phyloP scores from a whole-genome alignment of 257 asterid genomes.

The Gardenia jasminoides region DNA sequence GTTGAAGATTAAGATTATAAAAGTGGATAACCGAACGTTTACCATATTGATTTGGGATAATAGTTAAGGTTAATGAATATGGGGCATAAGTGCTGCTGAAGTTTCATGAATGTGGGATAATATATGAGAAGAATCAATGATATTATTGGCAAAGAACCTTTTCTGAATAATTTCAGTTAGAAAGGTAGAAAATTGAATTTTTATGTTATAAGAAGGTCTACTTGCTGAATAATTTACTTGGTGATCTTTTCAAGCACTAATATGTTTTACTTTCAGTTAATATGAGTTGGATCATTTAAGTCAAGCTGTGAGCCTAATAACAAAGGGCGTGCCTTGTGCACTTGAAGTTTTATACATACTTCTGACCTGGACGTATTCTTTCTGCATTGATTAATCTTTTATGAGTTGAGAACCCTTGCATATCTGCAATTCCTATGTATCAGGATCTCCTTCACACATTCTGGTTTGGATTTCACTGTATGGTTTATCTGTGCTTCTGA shows the following conservation, averaged over 20 bases:
- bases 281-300: background rate
- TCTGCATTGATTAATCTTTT: background rate
- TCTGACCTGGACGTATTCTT: background rate
- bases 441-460: background rate
- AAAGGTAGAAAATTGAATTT: background rate
- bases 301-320: background rate
- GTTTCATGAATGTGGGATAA: background rate
- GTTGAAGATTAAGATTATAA: background rate
- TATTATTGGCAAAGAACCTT: background rate
- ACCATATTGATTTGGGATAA: background rate
- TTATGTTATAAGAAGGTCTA: background rate
- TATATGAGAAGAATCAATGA: background rate
- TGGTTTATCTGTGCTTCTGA: background rate
- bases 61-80: background rate
- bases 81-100: no score
- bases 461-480: background rate
- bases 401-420: background rate
- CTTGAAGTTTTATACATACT: constrained; percentile 5
- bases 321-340: background rate
- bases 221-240: background rate
- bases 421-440: background rate
- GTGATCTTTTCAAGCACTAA: background rate
- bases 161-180: background rate
- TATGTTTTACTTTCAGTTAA: background rate
- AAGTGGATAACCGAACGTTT: background rate